Base-by-base conservation (phyloP, 257 asterid species). In the Salvia hispanica region DNA sequence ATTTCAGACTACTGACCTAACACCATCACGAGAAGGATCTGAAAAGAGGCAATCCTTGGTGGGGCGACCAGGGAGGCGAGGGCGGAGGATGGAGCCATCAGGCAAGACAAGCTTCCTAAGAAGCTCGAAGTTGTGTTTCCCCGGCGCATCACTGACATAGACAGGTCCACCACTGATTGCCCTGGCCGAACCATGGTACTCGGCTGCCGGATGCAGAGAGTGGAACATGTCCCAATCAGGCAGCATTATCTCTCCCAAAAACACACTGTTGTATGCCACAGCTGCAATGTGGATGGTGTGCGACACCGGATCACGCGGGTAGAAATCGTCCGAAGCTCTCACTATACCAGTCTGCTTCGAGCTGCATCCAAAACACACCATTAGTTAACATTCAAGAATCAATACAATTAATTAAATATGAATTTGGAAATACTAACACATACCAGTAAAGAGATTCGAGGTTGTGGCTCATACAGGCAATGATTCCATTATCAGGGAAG, bases 191-290 rank as follows among this genome's bases (percentile, higher is more conserved):
- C 80, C 97, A 12, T 90, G 97, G 76, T 84, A 90, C 71, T 88
- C 97, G 0, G 97, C 97, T 0, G 88, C 96, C 1, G 92, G 96
- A 73, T 90, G 97, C 45, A 90, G 83, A 52, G 95, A 90, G 58
- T 90, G 97, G 78, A 90, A 90, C 97, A 90, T 90, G 52, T 90
- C 97, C 97, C 97, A 88, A 72, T 90, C 97, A 44, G 97, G 90
- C 71, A 70, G 73, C 97, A 90, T 90, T 5, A 90, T 40, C 72
- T 90, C 97, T 59, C 96, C 95, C 0, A 88, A 75, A 78, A 90
- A 90, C 4, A 90, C 84, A 48, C 84, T 88, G 75, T 88, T 90
- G 64, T 90, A 90, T 4, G 97, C 89, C 39, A 90, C 96, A 2
- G 95, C 64, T 18, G 97, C 91, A 31, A 90, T 80, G 81, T 90